A percentile compares a stretch with the other conserved stretches of the same genome.
These are phyloP conservation scores for Pseudoperonospora humuli DNA, from an alignment of 352 stramenopile genomes.

Conservation along the genomic window DNA sequence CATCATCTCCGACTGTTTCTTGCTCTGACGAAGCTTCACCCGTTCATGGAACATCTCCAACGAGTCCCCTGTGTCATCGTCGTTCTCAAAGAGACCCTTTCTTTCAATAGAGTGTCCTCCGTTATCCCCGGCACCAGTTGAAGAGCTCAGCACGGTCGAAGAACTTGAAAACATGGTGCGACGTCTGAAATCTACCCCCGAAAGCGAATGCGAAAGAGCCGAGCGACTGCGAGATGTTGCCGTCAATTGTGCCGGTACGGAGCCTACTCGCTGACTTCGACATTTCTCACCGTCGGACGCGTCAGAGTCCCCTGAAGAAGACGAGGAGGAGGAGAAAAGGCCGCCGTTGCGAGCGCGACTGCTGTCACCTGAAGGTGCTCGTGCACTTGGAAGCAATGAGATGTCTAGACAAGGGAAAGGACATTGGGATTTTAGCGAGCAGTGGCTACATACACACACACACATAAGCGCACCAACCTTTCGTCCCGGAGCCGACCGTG, in stretches of 20 bases:
- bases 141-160: conserved; percentile 16
- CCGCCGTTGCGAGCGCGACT: conserved; percentile 26
- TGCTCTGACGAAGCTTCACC: conserved; percentile 59
- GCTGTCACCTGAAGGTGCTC: conserved; percentile 6
- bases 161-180: conserved; percentile 37
- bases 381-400: conserved; percentile 12
- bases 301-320: conserved; percentile 21
- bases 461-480: neutral
- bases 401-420: conserved; percentile 9
- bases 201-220: conserved; percentile 14
- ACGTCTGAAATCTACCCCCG: conserved; percentile 16
- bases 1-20: conserved; percentile 62
- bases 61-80: conserved; percentile 60
- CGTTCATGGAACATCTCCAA: conserved; percentile 64
- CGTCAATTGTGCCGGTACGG: conserved; percentile 11
- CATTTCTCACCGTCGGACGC: conserved; percentile 15
- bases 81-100: conserved; percentile 67
- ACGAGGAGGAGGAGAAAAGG: conserved; percentile 34
- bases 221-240: conserved; percentile 17
- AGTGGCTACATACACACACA: neutral
- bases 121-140: conserved; percentile 1
- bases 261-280: conserved; percentile 2
- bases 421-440: neutral
- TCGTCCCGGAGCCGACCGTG: conserved; percentile 9
- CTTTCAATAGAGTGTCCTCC: conserved; percentile 27